Base-by-base conservation (phyloP, 2,329 filamentous ascomycete genomes). In the Emmonsia crescens region DNA sequence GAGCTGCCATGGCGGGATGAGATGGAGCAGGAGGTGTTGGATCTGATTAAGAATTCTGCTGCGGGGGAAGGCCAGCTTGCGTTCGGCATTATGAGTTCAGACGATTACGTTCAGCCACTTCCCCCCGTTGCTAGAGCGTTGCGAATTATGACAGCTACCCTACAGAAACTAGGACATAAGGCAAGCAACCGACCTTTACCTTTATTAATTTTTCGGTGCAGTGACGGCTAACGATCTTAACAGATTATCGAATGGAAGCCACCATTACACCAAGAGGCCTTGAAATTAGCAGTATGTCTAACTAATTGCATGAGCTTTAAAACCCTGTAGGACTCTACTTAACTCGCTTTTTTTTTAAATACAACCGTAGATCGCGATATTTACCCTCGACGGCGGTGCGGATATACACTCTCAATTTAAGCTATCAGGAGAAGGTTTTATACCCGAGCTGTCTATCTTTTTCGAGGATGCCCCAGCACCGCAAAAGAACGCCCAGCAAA, bases 1-100 rank as follows among this genome's bases (percentile, higher is more conserved):
- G 84, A 87, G 24, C 76, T 90, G 0, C 87, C 86, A 0, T 90
- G 86, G 82, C 79, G 85, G 2, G 72, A 80, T 29, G 77, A 82
- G 2, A 56, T 75, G 36, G 75, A 73, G 48, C 60, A 71, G 24
- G 65, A 71, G 48, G 72, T 72, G 0, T 66, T 64, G 68, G 72
- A 16, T 12, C 70, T 79, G 1, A 76, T 80, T 24, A 68, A 74
- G 16, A 69, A 68, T 2, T 71, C 72, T 1, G 68, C 66, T 1
- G 66, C 67, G 0, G 71, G 69, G 1, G 63, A 67, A 1, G 66
- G 68, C 1, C 73, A 76, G 9, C 75, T 88, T 21, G 76, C 79
- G 3, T 82, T 88, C 66, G 85, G 78, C 0, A 71, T 87, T 0
- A 68, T 85, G 48, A 77, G 72, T 63, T 74, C 79, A 12, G 83